Conservation (phyloP, 2,329 filamentous ascomycete genomes). For the Leptographium radiaticola region DNA sequence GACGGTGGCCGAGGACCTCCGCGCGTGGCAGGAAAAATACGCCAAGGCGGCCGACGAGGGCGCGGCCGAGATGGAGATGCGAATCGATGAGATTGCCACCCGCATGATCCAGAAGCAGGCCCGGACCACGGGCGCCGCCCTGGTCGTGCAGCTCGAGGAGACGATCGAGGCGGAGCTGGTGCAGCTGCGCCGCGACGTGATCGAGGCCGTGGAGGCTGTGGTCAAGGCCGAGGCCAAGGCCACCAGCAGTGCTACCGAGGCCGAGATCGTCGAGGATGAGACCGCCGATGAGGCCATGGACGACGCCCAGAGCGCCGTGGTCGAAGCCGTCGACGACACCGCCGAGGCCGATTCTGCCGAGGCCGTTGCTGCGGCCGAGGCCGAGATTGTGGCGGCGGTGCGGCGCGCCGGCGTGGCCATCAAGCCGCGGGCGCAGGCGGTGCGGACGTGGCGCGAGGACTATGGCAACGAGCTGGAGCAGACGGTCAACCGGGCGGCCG, state of each 20-base stretch:
- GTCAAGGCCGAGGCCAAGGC: constrained; percentile 28
- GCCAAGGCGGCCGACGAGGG: constrained; percentile 75
- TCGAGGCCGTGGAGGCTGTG: constrained; percentile 42
- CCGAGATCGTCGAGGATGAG: too few relatives aligned
- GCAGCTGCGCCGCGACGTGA: constrained; percentile 50
- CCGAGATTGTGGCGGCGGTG: constrained; percentile 32
- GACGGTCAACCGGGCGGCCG: constrained; percentile 58
- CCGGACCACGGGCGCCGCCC: constrained; percentile 49
- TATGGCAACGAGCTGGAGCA: constrained; percentile 58
- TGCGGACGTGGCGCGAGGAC: constrained; percentile 62
- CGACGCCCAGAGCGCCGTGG: constrained; percentile 30
- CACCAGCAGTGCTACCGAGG: too few relatives aligned
- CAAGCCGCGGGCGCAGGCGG: constrained; percentile 61
- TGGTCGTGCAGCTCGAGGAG: constrained; percentile 56
- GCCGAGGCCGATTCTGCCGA: constrained; percentile 19
- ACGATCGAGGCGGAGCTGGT: constrained; percentile 51
- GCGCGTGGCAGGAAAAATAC: constrained; percentile 81
- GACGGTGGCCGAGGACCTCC: constrained; percentile 64
- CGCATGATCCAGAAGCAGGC: constrained; percentile 50
- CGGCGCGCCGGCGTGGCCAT: constrained; percentile 58
- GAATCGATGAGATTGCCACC: constrained; percentile 44
- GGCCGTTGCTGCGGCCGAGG: constrained; percentile 18
- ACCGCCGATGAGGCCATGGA: too few relatives aligned
- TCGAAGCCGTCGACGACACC: constrained; percentile 42
- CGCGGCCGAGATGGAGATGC: constrained; percentile 56